Evolutionary conservation across 768 basidiomycete species (phyloP).

Genomic region (Obba rivulosa): DNA sequence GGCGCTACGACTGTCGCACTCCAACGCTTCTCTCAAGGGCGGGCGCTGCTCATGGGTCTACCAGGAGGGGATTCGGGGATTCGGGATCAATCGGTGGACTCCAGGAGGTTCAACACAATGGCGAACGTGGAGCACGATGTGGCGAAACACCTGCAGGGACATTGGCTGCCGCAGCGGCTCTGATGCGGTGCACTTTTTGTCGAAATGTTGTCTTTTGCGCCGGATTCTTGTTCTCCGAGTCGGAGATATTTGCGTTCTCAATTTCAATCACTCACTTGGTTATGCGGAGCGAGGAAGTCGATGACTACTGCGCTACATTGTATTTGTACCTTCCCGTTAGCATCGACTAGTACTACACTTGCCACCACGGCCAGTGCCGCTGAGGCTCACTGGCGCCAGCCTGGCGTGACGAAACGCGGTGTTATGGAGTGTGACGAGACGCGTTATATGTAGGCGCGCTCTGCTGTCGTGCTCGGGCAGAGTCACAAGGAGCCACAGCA

Average conservation of each 20-base stretch:
- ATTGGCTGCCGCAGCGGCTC: constrained; percentile 63
- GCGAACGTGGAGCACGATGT: constrained; percentile 58
- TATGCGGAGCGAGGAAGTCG: too few species aligned
- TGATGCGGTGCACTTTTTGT: constrained; percentile 21
- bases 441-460: constrained; percentile 8
- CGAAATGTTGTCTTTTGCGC: neutral
- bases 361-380: neutral
- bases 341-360: neutral
- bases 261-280: too few species aligned
- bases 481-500: neutral
- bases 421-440: constrained; percentile 14
- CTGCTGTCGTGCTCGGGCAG: neutral
- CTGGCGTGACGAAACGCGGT: constrained; percentile 7
- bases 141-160: constrained; percentile 45
- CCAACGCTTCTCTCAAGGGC: constrained; percentile 37
- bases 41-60: constrained; percentile 42
- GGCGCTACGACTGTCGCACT: constrained; percentile 3
- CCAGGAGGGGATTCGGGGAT: constrained; percentile 10
- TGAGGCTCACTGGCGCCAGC: neutral
- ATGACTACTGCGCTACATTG: too few species aligned
- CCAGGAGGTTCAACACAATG: constrained; percentile 21
- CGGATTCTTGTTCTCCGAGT: too few species aligned
- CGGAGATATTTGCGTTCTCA: too few species aligned
- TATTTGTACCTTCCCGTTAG: too few species aligned
- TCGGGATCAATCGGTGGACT: neutral